Conservation (phyloP, 805 yeast genomes). For the Ogataea ramenticola region DNA sequence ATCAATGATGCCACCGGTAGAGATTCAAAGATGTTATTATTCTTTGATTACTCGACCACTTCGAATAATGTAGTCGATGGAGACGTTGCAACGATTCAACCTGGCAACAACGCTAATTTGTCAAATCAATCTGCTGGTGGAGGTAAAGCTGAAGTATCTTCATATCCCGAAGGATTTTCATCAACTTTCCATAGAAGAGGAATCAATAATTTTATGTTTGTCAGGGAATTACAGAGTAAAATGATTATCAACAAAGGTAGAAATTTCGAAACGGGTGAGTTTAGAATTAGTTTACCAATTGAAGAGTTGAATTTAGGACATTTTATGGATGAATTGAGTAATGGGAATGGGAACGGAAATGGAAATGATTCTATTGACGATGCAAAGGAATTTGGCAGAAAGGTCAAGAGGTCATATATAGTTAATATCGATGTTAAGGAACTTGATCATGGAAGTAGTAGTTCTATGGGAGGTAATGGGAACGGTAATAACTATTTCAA, state of each 20-base stretch:
- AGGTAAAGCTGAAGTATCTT: conserved; percentile 16
- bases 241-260: conserved; percentile 32
- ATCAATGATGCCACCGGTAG: conserved; percentile 20
- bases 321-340: conserved; percentile 11
- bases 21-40: conserved; percentile 25
- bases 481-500: not conserved
- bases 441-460: conserved; percentile 19
- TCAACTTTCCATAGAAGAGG: conserved; percentile 43
- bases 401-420: conserved; percentile 29
- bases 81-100: conserved; percentile 4
- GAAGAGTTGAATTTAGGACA: conserved; percentile 19
- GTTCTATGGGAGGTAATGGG: not conserved
- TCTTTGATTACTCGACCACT: conserved; percentile 19
- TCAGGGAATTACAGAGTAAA: conserved; percentile 40
- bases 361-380: too few relatives aligned
- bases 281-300: conserved; percentile 34
- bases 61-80: conserved; percentile 15
- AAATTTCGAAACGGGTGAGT: conserved; percentile 31
- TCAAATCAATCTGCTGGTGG: not conserved
- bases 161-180: conserved; percentile 42
- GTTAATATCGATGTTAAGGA: conserved; percentile 36
- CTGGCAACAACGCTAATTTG: too few relatives aligned
- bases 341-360: conserved; percentile 1
- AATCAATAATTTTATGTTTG: conserved; percentile 43
- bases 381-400: conserved; percentile 6